Percentiles rank a stretch among this genome's conserved stretches.
phyloP scores from a whole-genome alignment of 2,329 filamentous ascomycete species.

The Venturia aucupariae region DNA sequence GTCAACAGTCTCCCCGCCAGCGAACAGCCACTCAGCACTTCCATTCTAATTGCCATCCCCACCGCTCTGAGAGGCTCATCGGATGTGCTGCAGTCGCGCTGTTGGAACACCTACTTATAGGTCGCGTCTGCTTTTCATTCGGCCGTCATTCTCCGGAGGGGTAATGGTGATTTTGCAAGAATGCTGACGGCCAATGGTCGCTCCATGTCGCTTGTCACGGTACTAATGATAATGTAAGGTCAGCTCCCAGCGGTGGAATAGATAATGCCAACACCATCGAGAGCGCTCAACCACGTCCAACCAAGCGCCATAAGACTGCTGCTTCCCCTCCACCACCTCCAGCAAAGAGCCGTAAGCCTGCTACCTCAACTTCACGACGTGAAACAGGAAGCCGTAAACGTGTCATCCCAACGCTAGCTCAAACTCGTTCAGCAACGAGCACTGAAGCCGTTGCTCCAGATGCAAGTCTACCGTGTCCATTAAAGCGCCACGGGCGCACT shows the following conservation, averaged over 20 bases:
- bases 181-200: no score
- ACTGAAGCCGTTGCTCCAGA: not conserved
- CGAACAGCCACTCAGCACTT: no score
- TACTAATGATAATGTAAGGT: not conserved
- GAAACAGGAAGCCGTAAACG: not conserved
- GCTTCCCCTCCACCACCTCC: not conserved
- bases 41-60: no score
- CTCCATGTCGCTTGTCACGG: no score
- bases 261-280: not conserved
- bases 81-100: no score
- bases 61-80: no score
- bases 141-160: no score
- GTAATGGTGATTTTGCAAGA: no score
- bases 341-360: not conserved
- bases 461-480: not conserved
- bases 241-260: not conserved
- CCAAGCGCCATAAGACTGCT: not conserved
- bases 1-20: not conserved
- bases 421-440: not conserved
- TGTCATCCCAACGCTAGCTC: not conserved
- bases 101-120: no score
- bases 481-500: not conserved
- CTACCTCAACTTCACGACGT: not conserved
- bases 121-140: no score
- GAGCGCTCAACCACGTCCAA: not conserved